Evolutionary conservation across 176 grass and related monocot species (phyloP).

Genomic region (Musa beccarii): DNA sequence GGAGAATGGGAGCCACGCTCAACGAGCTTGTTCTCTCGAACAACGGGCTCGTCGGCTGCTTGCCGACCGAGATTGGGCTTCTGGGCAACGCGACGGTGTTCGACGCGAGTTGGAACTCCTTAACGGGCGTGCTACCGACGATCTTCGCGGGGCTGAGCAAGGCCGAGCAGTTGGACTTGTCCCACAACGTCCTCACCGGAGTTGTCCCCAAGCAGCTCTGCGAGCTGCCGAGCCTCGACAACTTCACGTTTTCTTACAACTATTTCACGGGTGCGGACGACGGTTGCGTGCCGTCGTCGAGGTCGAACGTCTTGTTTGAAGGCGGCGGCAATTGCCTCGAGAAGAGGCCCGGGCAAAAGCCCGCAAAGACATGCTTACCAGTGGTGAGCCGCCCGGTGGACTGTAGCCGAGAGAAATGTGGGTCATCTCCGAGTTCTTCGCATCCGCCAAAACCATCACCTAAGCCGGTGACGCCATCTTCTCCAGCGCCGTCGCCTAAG

Average conservation of each 20-base stretch:
- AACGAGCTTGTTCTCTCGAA: constrained; percentile 33
- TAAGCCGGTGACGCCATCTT: not conserved
- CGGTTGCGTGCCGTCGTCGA: constrained; percentile 15
- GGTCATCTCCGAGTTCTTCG: not conserved
- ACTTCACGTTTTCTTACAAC: constrained; percentile 38
- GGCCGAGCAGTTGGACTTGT: constrained; percentile 27
- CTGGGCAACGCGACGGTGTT: constrained; percentile 24
- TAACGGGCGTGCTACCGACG: constrained; percentile 19
- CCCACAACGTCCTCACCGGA: constrained; percentile 30
- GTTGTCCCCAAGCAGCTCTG: constrained; percentile 14
- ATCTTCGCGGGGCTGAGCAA: constrained; percentile 13
- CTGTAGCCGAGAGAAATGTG: not conserved
- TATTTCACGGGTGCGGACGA: constrained; percentile 22
- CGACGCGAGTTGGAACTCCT: constrained; percentile 23
- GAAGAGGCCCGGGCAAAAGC: constrained; percentile 9
- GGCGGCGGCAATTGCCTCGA: constrained; percentile 21
- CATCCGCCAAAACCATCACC: not conserved
- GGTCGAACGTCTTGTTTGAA: constrained; percentile 8
- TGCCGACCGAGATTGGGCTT: constrained; percentile 20
- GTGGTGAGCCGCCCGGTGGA: constrained; percentile 25
- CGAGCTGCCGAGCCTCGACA: constrained; percentile 18
- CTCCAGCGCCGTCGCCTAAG: constrained; percentile 7
- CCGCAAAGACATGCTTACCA: not conserved
- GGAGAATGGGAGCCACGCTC: constrained; percentile 15
- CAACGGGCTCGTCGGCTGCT: constrained; percentile 25